A percentile compares a stretch with the other conserved stretches of the same genome.
Evolutionary conservation across 495 filamentous ascomycete species (phyloP).

Genomic region (Aspergillus nidulans): DNA sequence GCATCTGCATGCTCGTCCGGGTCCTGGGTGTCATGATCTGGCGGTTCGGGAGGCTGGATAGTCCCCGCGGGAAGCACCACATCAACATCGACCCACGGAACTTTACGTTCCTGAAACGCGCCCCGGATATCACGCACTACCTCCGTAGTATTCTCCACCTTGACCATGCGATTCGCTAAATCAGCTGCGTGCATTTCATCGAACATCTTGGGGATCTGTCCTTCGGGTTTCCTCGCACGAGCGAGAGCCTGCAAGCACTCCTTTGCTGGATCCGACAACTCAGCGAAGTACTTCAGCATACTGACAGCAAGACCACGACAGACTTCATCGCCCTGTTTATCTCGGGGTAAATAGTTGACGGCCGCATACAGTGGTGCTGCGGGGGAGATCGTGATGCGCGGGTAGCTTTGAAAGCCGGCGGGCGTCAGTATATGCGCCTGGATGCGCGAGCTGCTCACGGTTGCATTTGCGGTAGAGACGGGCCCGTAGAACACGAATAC

Average conservation of each 20-base stretch:
- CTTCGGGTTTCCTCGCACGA: constrained; percentile 28
- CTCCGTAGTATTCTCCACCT: constrained; percentile 67
- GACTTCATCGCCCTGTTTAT: constrained; percentile 89
- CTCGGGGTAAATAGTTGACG: constrained; percentile 85
- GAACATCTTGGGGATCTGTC: constrained; percentile 61
- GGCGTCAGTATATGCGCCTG: constrained; percentile 88
- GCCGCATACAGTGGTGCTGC: constrained; percentile 92
- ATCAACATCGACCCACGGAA: constrained; percentile 84
- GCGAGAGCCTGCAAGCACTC: constrained; percentile 41
- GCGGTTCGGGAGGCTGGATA: constrained; percentile 47
- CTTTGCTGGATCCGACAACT: constrained; percentile 74
- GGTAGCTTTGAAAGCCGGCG: constrained; percentile 81
- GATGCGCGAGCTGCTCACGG: constrained; percentile 81
- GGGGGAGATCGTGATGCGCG: constrained; percentile 85
- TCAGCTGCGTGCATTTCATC: constrained; percentile 90
- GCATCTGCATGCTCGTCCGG: constrained; percentile 26
- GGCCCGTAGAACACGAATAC: constrained; percentile 82
- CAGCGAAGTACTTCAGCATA: constrained; percentile 86
- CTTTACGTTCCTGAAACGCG: constrained; percentile 69
- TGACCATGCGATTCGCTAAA: constrained; percentile 75
- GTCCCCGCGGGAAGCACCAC: constrained; percentile 73
- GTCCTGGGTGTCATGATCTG: constrained; percentile 39
- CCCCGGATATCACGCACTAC: constrained; percentile 65
- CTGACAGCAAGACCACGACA: constrained; percentile 86
- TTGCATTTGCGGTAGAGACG: constrained; percentile 77